Percentiles rank a stretch among this genome's conserved stretches.
These are phyloP conservation scores for Tieghemostelium lacteum DNA, from an alignment of 78 protist genomes.

Conservation along the genomic window DNA sequence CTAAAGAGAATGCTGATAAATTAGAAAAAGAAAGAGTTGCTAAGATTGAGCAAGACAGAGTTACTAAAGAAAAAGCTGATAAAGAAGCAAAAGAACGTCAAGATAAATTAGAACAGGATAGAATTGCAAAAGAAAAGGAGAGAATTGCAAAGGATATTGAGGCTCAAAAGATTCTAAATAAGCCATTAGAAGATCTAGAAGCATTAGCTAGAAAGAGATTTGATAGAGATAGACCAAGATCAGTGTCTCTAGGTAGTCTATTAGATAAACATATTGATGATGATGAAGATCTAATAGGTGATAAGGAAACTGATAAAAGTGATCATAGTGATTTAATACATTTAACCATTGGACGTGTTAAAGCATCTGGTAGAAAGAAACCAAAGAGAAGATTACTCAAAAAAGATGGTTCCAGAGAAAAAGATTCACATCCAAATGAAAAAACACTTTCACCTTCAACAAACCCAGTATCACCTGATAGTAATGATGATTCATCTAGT, in stretches of 20 bases:
- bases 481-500: not conserved
- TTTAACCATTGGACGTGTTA: slow-evolving; percentile 58
- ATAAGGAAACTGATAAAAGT: not conserved
- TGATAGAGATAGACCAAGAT: not conserved
- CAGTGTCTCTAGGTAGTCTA: not conserved
- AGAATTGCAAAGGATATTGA: not conserved
- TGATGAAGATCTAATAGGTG: not conserved
- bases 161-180: not conserved
- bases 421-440: slow-evolving; percentile 27
- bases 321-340: slow-evolving; percentile 43
- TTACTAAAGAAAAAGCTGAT: too few species aligned
- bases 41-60: not conserved
- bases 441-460: slow-evolving; percentile 32
- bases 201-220: not conserved
- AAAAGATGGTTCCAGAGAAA: slow-evolving; percentile 47
- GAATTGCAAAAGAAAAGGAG: not conserved
- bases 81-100: too few species aligned
- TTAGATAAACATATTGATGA: not conserved
- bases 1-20: not conserved
- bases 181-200: slow-evolving; percentile 10
- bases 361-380: slow-evolving; percentile 43
- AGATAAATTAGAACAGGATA: too few species aligned
- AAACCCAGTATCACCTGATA: not conserved
- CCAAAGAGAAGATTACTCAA: slow-evolving; percentile 48
- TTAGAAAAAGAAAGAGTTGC: not conserved